These are phyloP conservation scores for Glarea lozoyensis DNA, from an alignment of 495 filamentous ascomycete genomes.

Conservation along the genomic window DNA sequence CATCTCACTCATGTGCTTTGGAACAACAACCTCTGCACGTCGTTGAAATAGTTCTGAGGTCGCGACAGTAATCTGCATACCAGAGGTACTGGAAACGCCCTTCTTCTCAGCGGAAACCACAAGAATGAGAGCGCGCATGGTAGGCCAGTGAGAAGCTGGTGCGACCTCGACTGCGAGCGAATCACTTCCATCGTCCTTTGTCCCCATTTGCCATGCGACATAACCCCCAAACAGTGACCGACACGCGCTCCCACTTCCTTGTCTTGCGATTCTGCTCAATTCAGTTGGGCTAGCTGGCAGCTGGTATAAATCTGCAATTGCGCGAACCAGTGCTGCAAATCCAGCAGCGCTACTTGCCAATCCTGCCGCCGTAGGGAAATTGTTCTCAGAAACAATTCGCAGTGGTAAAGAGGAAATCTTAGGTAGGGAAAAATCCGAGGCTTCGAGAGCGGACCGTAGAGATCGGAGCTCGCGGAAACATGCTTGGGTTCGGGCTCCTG, in stretches of 20 bases:
- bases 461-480: slow-evolving; percentile 80
- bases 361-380: slow-evolving; percentile 98
- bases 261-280: slow-evolving; percentile 82
- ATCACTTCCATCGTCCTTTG: slow-evolving; percentile 65
- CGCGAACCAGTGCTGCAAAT: slow-evolving; percentile 88
- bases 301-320: slow-evolving; percentile 85
- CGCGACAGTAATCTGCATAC: slow-evolving; percentile 92
- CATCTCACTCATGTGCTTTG: slow-evolving; percentile 78
- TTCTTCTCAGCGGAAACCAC: slow-evolving; percentile 92
- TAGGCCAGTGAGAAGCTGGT: slow-evolving; percentile 80
- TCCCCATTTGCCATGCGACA: slow-evolving; percentile 82
- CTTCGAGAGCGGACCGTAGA: slow-evolving; percentile 67
- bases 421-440: slow-evolving; percentile 58
- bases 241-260: slow-evolving; percentile 91
- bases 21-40: slow-evolving; percentile 66
- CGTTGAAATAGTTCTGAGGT: slow-evolving; percentile 76
- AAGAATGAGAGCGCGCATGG: slow-evolving; percentile 83
- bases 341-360: slow-evolving; percentile 88
- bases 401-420: slow-evolving; percentile 66
- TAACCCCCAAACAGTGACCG: slow-evolving; percentile 89
- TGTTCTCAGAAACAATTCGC: slow-evolving; percentile 85
- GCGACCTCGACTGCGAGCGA: slow-evolving; percentile 80
- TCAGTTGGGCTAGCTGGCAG: slow-evolving; percentile 69
- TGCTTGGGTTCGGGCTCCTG: slow-evolving; percentile 78
- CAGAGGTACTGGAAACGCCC: slow-evolving; percentile 78